Evolutionary conservation across 345 rosid genomes (phyloP), one percentile per base, ranked within the genome.

Genomic region (Geranium rotundifolium): DNA sequence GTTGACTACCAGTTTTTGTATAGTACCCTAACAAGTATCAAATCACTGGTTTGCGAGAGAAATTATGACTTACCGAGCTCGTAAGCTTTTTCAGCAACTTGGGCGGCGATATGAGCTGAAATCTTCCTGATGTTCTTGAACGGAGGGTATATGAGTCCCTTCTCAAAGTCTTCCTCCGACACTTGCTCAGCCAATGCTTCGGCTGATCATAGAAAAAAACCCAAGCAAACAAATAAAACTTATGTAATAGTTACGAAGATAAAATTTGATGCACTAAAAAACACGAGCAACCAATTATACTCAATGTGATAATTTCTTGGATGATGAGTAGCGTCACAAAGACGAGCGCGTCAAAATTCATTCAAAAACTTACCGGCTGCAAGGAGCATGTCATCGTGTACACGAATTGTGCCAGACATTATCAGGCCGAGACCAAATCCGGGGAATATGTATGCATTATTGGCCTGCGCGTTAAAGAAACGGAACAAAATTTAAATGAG

Each of bases 71-170:
- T 54, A 91, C 98, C 96, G 1, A 91, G 96, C 73, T 91, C 98
- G 58, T 89, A 89, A 61, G 98, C 89, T 70, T 89, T 91, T 29
- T 87, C 85, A 34, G 96, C 95, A 30, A 91, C 98, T 30, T 65
- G 73, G n/a, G 98, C 98, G n/a, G 98, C 98, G 67, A 91, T 91
- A 18, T 80, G 83, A 49, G 98, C 98, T 3, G 98, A 91, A 62
- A 91, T 91, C 85, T 82, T 87, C 80, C 98, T 85, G 75, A 89
- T 91, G 79, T 84, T 76, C 59, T 67, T 80, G 57, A 91, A 85
- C 60, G 98, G 96, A 20, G 98, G 98, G 76, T 73, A 89, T 68
- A 91, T 71, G 62, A 87, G 90, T 59, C 98, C 90, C 69, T 79
- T 81, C 72, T 86, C 90, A 23, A 82, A 84, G 79, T 91, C 75